These are phyloP conservation scores for Lycium ferocissimum DNA, from an alignment of 257 asterid species.

Conservation along the genomic window DNA sequence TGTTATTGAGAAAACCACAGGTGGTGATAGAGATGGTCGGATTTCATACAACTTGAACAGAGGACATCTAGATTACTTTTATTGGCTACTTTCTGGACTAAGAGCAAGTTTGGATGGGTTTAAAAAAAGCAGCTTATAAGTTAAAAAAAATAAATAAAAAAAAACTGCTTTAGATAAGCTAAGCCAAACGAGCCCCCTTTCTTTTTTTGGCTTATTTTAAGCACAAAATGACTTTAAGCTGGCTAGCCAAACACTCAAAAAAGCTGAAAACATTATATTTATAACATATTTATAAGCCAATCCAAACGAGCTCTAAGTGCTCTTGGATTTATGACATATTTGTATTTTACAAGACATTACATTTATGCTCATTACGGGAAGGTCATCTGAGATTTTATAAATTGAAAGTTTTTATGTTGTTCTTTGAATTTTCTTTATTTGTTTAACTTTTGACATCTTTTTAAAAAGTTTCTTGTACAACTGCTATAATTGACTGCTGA, in stretches of 20 bases:
- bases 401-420: not conserved
- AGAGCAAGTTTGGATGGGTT: not conserved
- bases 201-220: no score
- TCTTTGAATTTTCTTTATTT: not conserved
- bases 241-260: no score
- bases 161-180: no score
- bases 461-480: no score
- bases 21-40: slow-evolving; percentile 50
- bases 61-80: slow-evolving; percentile 74
- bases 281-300: no score
- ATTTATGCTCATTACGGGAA: slow-evolving; percentile 30
- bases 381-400: not conserved
- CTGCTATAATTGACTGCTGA: no score
- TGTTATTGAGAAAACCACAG: slow-evolving; percentile 47
- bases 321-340: slow-evolving; percentile 39
- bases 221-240: no score
- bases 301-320: slow-evolving; percentile 22
- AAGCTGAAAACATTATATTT: no score
- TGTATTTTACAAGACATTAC: slow-evolving; percentile 50
- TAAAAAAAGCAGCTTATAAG: no score
- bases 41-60: slow-evolving; percentile 63
- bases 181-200: no score
- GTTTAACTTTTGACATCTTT: no score
- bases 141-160: no score
- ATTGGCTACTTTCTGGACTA: slow-evolving; percentile 63